Conservation (phyloP, 805 yeast genomes). For the Wickerhamiella siamensis region DNA sequence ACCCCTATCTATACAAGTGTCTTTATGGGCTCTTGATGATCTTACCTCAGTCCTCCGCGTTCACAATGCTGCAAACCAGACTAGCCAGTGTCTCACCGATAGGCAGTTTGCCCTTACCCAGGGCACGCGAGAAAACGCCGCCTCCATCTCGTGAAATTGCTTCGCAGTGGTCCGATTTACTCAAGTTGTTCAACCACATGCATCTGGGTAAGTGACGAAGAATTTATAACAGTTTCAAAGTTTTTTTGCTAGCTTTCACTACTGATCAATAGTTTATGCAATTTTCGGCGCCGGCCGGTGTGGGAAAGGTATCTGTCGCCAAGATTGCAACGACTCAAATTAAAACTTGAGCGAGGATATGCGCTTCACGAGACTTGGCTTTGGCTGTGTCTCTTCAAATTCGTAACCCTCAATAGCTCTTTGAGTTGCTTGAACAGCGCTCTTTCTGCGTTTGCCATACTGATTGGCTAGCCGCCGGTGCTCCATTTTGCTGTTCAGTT, state of each 20-base stretch:
- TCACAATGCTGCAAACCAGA: slow-evolving; percentile 64
- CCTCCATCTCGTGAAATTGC: slow-evolving; percentile 13
- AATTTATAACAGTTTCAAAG: too few relatives aligned
- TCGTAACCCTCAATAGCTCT: slow-evolving; percentile 18
- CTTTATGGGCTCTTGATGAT: slow-evolving; percentile 87
- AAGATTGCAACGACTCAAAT: not conserved
- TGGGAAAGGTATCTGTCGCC: not conserved
- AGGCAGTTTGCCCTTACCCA: slow-evolving; percentile 23
- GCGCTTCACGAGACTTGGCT: slow-evolving; percentile 13
- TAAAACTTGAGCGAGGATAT: not conserved
- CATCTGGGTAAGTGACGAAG: slow-evolving; percentile 22
- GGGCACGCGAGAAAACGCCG: slow-evolving; percentile 7
- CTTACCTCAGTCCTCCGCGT: slow-evolving; percentile 85
- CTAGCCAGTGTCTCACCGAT: slow-evolving; percentile 39
- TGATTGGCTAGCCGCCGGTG: slow-evolving; percentile 18
- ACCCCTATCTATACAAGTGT: slow-evolving; percentile 72
- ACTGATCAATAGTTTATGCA: too few relatives aligned
- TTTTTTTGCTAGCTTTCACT: too few relatives aligned
- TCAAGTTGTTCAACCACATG: slow-evolving; percentile 35
- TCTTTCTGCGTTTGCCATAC: slow-evolving; percentile 18
- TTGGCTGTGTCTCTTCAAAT: slow-evolving; percentile 13
- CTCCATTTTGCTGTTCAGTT: slow-evolving; percentile 17
- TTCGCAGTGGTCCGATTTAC: slow-evolving; percentile 30
- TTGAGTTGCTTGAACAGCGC: slow-evolving; percentile 16
- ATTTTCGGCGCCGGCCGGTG: too few relatives aligned